phyloP scores from a whole-genome alignment of 1,284 basidiomycete genomes.

The Cryptococcus hybrid region DNA sequence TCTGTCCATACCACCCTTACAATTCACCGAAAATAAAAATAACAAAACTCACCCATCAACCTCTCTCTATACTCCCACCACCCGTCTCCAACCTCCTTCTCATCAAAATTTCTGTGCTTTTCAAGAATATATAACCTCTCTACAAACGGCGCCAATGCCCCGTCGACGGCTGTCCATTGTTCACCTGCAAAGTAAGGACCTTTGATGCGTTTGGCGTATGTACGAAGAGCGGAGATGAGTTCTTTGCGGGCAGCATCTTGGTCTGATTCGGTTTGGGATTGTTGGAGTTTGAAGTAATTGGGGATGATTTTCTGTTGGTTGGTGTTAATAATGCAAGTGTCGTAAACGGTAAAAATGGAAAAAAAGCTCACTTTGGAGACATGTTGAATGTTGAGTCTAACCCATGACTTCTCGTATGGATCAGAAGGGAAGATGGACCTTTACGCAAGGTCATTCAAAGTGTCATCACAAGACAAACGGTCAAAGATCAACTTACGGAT shows the following conservation, averaged over 20 bases:
- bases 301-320: conserved; percentile 24
- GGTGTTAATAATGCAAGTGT: not conserved
- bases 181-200: conserved; percentile 23
- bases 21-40: not conserved
- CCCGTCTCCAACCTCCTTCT: conserved; percentile 12
- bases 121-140: conserved; percentile 22
- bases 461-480: not conserved
- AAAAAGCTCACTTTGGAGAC: conserved; percentile 16
- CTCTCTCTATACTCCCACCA: conserved; percentile 18
- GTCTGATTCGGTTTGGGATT: conserved; percentile 14
- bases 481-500: conserved; percentile 14
- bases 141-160: conserved; percentile 20
- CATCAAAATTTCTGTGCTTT: conserved; percentile 14
- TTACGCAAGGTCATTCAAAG: not conserved
- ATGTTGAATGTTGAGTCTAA: conserved; percentile 22
- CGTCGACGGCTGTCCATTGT: conserved; percentile 22
- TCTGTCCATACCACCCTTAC: not conserved
- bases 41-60: conserved; percentile 14
- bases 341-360: no score
- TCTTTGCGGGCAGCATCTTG: conserved; percentile 15
- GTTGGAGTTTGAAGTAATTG: conserved; percentile 20
- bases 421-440: conserved; percentile 20
- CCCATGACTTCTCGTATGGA: conserved; percentile 21
- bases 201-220: conserved; percentile 12
- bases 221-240: conserved; percentile 14